phyloP scores from a whole-genome alignment of 345 rosid species.

The Clausena lansium region DNA sequence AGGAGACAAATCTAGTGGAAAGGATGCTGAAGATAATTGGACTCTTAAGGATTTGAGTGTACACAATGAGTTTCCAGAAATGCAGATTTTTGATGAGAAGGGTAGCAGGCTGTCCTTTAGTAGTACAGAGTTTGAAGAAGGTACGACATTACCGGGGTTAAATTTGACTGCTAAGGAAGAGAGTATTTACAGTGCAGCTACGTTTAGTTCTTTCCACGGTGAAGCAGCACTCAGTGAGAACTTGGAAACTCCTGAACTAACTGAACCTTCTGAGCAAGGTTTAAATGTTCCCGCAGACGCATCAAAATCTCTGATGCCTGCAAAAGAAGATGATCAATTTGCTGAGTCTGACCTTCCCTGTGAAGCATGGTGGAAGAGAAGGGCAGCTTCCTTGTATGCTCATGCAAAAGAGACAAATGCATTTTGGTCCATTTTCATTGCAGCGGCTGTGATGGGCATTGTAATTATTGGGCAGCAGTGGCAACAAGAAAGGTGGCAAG shows the following conservation, averaged over 20 bases:
- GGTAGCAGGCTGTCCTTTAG: constrained; percentile 26
- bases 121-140: constrained; percentile 42
- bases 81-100: constrained; percentile 45
- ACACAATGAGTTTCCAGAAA: constrained; percentile 55
- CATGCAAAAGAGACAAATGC: constrained; percentile 86
- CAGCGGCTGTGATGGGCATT: constrained; percentile 91
- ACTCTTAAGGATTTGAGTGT: constrained; percentile 47
- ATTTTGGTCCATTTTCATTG: constrained; percentile 87
- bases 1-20: constrained; percentile 40
- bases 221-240: constrained; percentile 46
- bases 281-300: constrained; percentile 35
- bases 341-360: constrained; percentile 56
- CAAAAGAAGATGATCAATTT: constrained; percentile 47
- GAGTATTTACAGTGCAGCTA: constrained; percentile 46
- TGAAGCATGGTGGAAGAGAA: constrained; percentile 96
- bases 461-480: constrained; percentile 95
- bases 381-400: constrained; percentile 64
- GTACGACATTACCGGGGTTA: constrained; percentile 31
- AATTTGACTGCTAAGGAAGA: constrained; percentile 39
- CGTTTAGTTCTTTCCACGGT: constrained; percentile 48
- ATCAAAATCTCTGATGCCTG: constrained; percentile 31
- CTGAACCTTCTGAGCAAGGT: constrained; percentile 32
- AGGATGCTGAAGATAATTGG: constrained; percentile 59
- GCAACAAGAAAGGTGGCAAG: constrained; percentile 94
- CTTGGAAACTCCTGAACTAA: constrained; percentile 30